phyloP scores from a whole-genome alignment of 345 rosid species.

The Sonneratia alba region DNA sequence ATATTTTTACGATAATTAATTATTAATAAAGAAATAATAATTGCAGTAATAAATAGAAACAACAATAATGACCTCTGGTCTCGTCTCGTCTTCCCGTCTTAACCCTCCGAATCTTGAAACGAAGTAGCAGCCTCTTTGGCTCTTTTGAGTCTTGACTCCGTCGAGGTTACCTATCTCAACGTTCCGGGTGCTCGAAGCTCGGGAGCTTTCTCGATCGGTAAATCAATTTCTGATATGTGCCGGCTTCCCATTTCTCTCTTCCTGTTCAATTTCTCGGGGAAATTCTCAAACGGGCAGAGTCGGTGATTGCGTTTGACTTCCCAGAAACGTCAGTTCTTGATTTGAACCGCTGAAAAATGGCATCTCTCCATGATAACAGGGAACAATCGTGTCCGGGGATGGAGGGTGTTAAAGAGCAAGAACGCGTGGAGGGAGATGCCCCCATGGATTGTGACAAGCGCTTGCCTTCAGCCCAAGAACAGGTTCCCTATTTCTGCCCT shows the following conservation, averaged over 20 bases:
- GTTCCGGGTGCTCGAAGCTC: not conserved
- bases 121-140: too few relatives aligned
- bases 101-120: too few relatives aligned
- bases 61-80: too few relatives aligned
- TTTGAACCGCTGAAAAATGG: not conserved
- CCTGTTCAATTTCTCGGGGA: not conserved
- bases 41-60: too few relatives aligned
- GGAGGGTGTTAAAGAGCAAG: constrained; percentile 46
- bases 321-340: not conserved
- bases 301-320: not conserved
- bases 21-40: too few relatives aligned
- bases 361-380: not conserved
- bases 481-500: constrained; percentile 30
- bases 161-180: too few relatives aligned
- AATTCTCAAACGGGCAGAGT: not conserved
- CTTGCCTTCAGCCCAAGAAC: constrained; percentile 52
- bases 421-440: constrained; percentile 33
- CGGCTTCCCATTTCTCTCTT: not conserved
- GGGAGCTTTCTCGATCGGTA: constrained; percentile 1
- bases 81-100: too few relatives aligned
- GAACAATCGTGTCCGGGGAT: constrained; percentile 1
- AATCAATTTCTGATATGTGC: not conserved
- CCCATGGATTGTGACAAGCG: constrained; percentile 26
- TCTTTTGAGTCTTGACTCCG: too few relatives aligned
- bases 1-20: too few relatives aligned